A percentile compares a stretch with the other conserved stretches of the same genome.
Conservation (phyloP, 2,329 filamentous ascomycete genomes). For the Talaromyces verruculosus region DNA sequence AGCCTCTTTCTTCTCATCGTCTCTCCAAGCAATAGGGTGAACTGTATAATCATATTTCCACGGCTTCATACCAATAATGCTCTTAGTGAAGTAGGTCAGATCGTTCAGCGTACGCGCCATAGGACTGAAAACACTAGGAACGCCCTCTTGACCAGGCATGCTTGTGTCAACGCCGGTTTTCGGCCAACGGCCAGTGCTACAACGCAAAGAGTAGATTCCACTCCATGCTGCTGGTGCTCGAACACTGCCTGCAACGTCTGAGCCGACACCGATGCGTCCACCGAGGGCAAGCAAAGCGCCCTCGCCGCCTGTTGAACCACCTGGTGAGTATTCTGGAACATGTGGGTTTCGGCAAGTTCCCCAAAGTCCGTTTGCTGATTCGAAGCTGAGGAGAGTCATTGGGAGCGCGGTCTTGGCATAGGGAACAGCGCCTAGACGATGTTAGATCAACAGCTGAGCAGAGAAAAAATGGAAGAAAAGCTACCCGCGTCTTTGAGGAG, state of each 20-base stretch:
- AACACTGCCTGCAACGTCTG: conserved; percentile 87
- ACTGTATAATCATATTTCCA: conserved; percentile 88
- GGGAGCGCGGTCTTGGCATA: conserved; percentile 93
- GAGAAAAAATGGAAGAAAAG: not conserved
- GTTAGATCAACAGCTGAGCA: conserved; percentile 16
- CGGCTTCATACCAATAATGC: conserved; percentile 75
- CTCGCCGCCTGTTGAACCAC: conserved; percentile 85
- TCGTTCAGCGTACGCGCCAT: conserved; percentile 87
- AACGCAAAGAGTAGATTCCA: conserved; percentile 82
- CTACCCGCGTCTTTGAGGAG: conserved; percentile 76
- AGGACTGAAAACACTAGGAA: conserved; percentile 84
- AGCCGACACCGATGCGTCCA: conserved; percentile 84
- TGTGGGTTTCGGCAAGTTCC: conserved; percentile 80
- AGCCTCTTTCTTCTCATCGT: conserved; percentile 60
- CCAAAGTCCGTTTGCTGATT: conserved; percentile 78
- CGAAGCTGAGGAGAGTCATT: conserved; percentile 81
- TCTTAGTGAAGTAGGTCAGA: conserved; percentile 77
- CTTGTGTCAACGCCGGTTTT: conserved; percentile 80
- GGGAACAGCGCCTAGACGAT: conserved; percentile 66
- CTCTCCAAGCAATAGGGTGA: conserved; percentile 79
- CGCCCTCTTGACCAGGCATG: conserved; percentile 89
- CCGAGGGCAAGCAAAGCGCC: conserved; percentile 76
- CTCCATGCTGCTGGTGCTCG: conserved; percentile 84
- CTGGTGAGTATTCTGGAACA: conserved; percentile 78
- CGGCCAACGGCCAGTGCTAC: conserved; percentile 86